Conservation (phyloP, 2,329 filamentous ascomycete genomes). For the Diatrype stigma region DNA sequence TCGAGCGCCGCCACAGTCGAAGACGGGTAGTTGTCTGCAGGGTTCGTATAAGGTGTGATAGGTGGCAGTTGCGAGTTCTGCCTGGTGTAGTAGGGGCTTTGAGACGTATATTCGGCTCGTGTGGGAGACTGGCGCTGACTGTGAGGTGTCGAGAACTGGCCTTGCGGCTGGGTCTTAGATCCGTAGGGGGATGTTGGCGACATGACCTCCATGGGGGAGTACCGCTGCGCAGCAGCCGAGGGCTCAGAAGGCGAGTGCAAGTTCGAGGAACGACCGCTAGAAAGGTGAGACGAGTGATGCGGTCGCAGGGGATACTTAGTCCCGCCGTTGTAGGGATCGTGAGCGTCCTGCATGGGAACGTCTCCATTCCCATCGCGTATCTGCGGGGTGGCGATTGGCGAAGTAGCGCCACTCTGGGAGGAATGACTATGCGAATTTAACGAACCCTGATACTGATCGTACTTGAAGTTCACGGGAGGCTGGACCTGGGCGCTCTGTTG, state of each 20-base stretch:
- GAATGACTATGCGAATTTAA: slow-evolving; percentile 30
- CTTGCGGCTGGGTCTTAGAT: slow-evolving; percentile 51
- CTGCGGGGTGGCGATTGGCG: slow-evolving; percentile 44
- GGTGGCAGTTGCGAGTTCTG: slow-evolving; percentile 67
- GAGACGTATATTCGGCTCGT: slow-evolving; percentile 56
- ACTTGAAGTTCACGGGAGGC: slow-evolving; percentile 59
- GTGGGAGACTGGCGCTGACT: slow-evolving; percentile 74
- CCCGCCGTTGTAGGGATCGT: slow-evolving; percentile 71
- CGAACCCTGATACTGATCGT: slow-evolving; percentile 60
- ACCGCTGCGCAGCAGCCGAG: slow-evolving; percentile 81
- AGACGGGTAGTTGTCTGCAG: slow-evolving; percentile 69
- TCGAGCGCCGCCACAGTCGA: slow-evolving; percentile 70
- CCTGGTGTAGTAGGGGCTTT: slow-evolving; percentile 54
- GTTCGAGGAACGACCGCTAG: slow-evolving; percentile 48
- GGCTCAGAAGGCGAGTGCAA: slow-evolving; percentile 73
- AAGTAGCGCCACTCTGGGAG: slow-evolving; percentile 34
- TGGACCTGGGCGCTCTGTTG: slow-evolving; percentile 30
- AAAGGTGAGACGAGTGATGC: slow-evolving; percentile 70
- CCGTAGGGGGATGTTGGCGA: slow-evolving; percentile 78
- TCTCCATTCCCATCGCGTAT: slow-evolving; percentile 70
- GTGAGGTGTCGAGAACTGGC: slow-evolving; percentile 50
- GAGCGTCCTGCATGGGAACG: slow-evolving; percentile 79
- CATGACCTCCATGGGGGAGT: slow-evolving; percentile 91
- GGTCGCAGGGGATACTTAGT: slow-evolving; percentile 82
- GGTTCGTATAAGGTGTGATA: slow-evolving; percentile 63